Base-by-base conservation (phyloP, 306 rosid species). In the Prunus campanulata region DNA sequence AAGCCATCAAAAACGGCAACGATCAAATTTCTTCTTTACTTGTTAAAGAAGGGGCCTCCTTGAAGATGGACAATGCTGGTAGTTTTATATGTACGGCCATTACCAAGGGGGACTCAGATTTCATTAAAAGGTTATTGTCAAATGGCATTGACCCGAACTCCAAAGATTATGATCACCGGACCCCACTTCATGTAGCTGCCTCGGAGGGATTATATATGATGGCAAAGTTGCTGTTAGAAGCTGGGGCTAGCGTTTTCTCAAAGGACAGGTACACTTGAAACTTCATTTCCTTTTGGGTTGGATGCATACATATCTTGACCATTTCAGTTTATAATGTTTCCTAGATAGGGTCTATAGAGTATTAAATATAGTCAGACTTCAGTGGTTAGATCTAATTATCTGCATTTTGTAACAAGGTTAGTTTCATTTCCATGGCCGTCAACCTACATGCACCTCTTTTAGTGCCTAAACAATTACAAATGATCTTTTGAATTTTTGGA, bases 111-210 rank as follows among this genome's bases (percentile, higher is more conserved):
- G 97, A 95, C 80, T 78, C 93, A 32, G 96, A 95, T 69, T 84
- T 88, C 75, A 84, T 95, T 59, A 87, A 71, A 85, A 88, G 96
- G 81, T 79, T 90, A 64, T 68, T 95, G 76, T 81, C 86, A 61
- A 64, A 92, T 83, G 99, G 96, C 11, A 65, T 95, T 83, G 97
- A 95, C 83, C 97, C 97, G 61, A 91, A 95, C 83, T 83, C 80
- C 56, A 95, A 88, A 82, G 99, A 92, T 76, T 95, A 89, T 69
- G 99, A 92, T 84, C 82, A 77, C 68, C 96, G 99, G 79, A 92
- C 92, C 49, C 93, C 97, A n/a, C 91, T 95, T 10, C 99, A 95
- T 70, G 71, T 92, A 51, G 96, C 97, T 71, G 90, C 96, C 29
- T 87, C 97, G 9, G 96, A 87, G 78, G 99, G 99, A 49, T 85